A percentile compares a stretch with the other conserved stretches of the same genome.
Evolutionary conservation across 1,139 yeast genomes (phyloP).

Genomic region (Yamadazyma oceani): DNA sequence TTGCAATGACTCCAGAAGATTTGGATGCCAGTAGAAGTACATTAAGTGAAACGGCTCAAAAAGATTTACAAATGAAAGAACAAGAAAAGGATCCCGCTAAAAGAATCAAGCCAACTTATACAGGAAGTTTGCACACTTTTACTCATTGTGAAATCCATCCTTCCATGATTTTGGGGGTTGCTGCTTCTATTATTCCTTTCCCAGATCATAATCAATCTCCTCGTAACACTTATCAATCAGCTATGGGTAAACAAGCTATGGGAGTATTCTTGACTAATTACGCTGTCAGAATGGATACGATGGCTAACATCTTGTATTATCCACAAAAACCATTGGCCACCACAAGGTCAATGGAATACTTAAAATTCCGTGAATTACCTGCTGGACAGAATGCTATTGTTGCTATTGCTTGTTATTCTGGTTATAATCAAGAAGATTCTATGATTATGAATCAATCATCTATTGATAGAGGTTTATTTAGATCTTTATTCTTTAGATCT

Average conservation of each 20-base stretch:
- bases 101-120: slow-evolving; percentile 74
- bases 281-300: slow-evolving; percentile 97
- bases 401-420: slow-evolving; percentile 96
- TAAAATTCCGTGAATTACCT: slow-evolving; percentile 96
- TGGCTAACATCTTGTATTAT: slow-evolving; percentile 95
- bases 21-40: slow-evolving; percentile 64
- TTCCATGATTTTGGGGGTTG: slow-evolving; percentile 97
- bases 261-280: slow-evolving; percentile 98
- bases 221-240: slow-evolving; percentile 98
- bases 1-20: slow-evolving; percentile 99
- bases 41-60: slow-evolving; percentile 47
- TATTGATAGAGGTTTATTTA: slow-evolving; percentile 92
- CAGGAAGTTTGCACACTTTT: slow-evolving; percentile 71
- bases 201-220: slow-evolving; percentile 99
- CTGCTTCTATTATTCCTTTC: slow-evolving; percentile 98
- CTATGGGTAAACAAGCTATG: slow-evolving; percentile 99
- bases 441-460: slow-evolving; percentile 99
- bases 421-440: slow-evolving; percentile 99
- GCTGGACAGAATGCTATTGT: slow-evolving; percentile 99
- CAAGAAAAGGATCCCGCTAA: slow-evolving; percentile 73
- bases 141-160: slow-evolving; percentile 99
- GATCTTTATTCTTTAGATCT: slow-evolving; percentile 93
- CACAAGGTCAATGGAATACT: slow-evolving; percentile 97
- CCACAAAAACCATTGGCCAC: slow-evolving; percentile 99
- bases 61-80: slow-evolving; percentile 46